A percentile compares a stretch with the other conserved stretches of the same genome.
phyloP scores from a whole-genome alignment of 164 flowering plant genomes.

The Annona squamosa region DNA sequence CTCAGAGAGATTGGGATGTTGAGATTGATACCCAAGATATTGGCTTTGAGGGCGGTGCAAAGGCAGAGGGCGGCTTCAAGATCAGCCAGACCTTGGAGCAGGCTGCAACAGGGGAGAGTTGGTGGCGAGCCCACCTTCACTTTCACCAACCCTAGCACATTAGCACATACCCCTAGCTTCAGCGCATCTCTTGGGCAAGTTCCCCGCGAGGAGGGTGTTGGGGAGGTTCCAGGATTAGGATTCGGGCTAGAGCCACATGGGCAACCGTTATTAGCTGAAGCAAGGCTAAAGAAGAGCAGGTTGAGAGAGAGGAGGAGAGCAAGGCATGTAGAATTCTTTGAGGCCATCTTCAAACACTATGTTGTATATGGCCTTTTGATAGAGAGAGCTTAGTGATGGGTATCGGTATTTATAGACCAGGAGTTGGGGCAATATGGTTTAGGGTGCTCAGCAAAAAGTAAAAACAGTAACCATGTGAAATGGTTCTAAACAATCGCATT shows the following conservation, averaged over 20 bases:
- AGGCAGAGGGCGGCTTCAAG: constrained; percentile 77
- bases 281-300: constrained; percentile 29
- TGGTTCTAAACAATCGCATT: no score
- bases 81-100: constrained; percentile 48
- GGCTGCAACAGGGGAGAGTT: constrained; percentile 50
- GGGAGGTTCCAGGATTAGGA: neutral
- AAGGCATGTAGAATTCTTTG: constrained; percentile 19
- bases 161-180: constrained; percentile 61
- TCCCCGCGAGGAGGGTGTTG: constrained; percentile 1
- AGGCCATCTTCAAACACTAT: constrained; percentile 11
- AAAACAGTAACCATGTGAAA: no score
- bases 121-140: constrained; percentile 52
- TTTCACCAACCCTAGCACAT: constrained; percentile 41
- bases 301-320: constrained; percentile 27
- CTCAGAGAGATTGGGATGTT: constrained; percentile 49
- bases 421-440: no score
- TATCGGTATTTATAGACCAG: neutral
- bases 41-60: constrained; percentile 67
- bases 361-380: neutral
- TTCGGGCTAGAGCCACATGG: neutral
- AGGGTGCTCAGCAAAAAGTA: no score
- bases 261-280: constrained; percentile 4
- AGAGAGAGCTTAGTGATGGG: neutral
- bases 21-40: constrained; percentile 49
- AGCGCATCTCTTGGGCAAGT: constrained; percentile 60